phyloP scores from a whole-genome alignment of 371 early-diverging fungal species.

The Apophysomyces variabilis region DNA sequence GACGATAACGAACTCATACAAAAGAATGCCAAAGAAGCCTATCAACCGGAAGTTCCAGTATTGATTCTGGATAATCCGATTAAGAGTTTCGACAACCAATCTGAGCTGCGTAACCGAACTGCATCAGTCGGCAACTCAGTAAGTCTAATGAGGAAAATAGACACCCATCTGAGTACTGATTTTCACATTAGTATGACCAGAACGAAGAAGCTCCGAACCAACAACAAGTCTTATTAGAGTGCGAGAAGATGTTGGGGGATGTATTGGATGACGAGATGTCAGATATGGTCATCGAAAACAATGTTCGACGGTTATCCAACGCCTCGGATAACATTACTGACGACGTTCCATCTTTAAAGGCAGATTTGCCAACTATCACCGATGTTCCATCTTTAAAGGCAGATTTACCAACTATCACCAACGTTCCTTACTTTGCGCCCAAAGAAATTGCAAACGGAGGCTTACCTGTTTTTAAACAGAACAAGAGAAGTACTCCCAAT shows the following conservation, averaged over 20 bases:
- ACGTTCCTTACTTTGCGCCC: slow-evolving; percentile 24
- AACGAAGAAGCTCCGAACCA: not conserved
- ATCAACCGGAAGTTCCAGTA: not conserved
- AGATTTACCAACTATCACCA: not conserved
- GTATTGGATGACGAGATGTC: slow-evolving; percentile 1
- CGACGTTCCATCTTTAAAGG: not conserved
- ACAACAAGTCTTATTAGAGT: not conserved
- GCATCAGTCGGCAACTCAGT: slow-evolving; percentile 17
- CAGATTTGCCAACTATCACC: not conserved
- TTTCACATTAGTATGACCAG: not conserved
- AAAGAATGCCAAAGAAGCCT: not conserved
- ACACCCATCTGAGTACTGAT: not conserved
- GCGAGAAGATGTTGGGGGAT: not conserved
- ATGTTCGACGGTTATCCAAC: not conserved
- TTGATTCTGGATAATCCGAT: slow-evolving; percentile 1
- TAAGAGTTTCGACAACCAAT: slow-evolving; percentile 1
- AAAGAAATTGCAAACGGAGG: slow-evolving; percentile 10
- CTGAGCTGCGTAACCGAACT: slow-evolving; percentile 12
- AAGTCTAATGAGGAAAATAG: slow-evolving; percentile 2
- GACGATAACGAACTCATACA: no score
- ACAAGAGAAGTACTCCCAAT: slow-evolving; percentile 18
- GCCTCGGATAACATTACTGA: not conserved
- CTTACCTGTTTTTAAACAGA: slow-evolving; percentile 18
- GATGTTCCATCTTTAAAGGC: not conserved
- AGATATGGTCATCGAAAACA: not conserved